These are phyloP conservation scores for Alternaria infectoria DNA, from an alignment of 2,329 filamentous ascomycete species.

Conservation along the genomic window DNA sequence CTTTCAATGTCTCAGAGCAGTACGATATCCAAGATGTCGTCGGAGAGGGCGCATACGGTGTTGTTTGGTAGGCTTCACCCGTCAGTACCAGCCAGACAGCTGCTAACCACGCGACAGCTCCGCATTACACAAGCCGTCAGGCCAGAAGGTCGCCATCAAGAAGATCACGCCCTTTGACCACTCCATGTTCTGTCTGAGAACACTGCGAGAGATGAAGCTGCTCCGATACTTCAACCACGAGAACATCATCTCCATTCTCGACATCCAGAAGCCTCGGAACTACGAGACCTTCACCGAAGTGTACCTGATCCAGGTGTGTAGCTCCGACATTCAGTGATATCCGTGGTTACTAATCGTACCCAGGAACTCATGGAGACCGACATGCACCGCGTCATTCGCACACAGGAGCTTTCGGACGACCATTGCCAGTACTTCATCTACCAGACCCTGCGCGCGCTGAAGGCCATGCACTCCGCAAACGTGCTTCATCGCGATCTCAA, in stretches of 20 bases:
- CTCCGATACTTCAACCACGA: slow-evolving; percentile 99
- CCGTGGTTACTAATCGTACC: slow-evolving; percentile 13
- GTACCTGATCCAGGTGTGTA: slow-evolving; percentile 88
- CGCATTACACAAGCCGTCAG: slow-evolving; percentile 95
- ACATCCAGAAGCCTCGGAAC: slow-evolving; percentile 97
- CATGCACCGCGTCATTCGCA: slow-evolving; percentile 98
- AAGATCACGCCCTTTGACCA: slow-evolving; percentile 99
- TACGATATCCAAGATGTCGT: slow-evolving; percentile 99
- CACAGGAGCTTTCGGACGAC: slow-evolving; percentile 97
- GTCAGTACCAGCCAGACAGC: not conserved
- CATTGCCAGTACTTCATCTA: slow-evolving; percentile 99
- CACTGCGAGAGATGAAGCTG: slow-evolving; percentile 98
- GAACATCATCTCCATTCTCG: slow-evolving; percentile 99
- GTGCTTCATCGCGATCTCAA: slow-evolving; percentile 97
- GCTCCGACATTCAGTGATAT: not conserved
- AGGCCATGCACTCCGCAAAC: slow-evolving; percentile 99
- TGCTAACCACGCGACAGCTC: slow-evolving; percentile 65
- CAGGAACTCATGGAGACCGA: slow-evolving; percentile 99
- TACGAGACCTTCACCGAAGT: slow-evolving; percentile 98
- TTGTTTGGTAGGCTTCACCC: slow-evolving; percentile 79
- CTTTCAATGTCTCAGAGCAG: slow-evolving; percentile 99
- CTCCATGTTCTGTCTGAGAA: slow-evolving; percentile 97
- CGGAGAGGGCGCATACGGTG: slow-evolving; percentile 96
- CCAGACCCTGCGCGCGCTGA: slow-evolving; percentile 94
- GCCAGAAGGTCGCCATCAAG: slow-evolving; percentile 99